Evolutionary conservation across 305 asterid genomes (phyloP).

Genomic region (Andrographis paniculata): DNA sequence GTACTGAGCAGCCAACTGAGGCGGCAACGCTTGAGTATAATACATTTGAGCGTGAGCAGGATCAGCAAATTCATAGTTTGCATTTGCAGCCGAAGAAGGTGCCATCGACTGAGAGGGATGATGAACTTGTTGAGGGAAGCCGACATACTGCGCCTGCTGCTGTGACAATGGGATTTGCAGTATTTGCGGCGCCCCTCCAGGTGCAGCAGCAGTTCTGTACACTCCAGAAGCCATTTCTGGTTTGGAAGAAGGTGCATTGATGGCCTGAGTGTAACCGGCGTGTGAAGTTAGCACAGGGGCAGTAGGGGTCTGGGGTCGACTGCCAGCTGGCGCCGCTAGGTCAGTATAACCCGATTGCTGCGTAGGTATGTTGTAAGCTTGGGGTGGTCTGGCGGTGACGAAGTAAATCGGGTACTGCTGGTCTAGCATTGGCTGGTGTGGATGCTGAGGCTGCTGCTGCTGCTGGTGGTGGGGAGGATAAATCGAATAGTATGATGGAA

Average conservation of each 20-base stretch:
- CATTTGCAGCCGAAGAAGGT: slow-evolving; percentile 46
- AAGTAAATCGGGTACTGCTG: slow-evolving; percentile 70
- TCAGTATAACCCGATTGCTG: slow-evolving; percentile 59
- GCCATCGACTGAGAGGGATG: slow-evolving; percentile 68
- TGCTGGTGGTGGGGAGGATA: no score
- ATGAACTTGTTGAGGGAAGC: slow-evolving; percentile 65
- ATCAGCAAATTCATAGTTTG: slow-evolving; percentile 56
- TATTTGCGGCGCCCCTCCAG: slow-evolving; percentile 37
- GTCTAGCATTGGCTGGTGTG: slow-evolving; percentile 48
- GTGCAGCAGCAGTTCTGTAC: slow-evolving; percentile 49
- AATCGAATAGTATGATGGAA: slow-evolving; percentile 53
- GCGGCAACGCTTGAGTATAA: slow-evolving; percentile 57
- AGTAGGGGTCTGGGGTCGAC: slow-evolving; percentile 49
- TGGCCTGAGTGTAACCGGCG: slow-evolving; percentile 31
- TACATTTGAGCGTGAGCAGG: slow-evolving; percentile 61
- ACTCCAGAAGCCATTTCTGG: slow-evolving; percentile 57
- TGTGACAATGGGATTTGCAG: slow-evolving; percentile 49
- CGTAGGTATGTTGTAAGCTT: slow-evolving; percentile 51
- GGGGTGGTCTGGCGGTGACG: slow-evolving; percentile 57
- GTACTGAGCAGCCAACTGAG: slow-evolving; percentile 64
- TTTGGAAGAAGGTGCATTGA: slow-evolving; percentile 37
- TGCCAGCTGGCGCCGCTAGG: slow-evolving; percentile 35
- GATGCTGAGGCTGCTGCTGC: slow-evolving; percentile 54
- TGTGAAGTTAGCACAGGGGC: slow-evolving; percentile 28
- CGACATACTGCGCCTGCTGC: slow-evolving; percentile 51